A percentile compares a stretch with the other conserved stretches of the same genome.
Evolutionary conservation across 495 filamentous ascomycete species (phyloP).

Genomic region (Trichoderma asperelloides): DNA sequence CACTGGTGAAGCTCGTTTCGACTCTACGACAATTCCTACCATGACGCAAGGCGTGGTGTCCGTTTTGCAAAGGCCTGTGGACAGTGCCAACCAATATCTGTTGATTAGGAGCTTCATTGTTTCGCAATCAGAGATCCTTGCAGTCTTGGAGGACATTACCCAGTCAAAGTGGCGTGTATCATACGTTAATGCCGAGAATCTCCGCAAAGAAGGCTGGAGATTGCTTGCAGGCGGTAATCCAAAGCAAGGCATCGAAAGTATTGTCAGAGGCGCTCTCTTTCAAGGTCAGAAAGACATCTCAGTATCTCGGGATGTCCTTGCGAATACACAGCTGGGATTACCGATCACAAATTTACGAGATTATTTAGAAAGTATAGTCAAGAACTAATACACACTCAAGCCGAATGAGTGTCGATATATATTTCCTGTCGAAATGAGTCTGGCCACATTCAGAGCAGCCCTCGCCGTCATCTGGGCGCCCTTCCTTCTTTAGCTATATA

Average conservation of each 20-base stretch:
- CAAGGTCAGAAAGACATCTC: not conserved
- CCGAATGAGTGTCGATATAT: not conserved
- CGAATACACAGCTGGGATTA: not conserved
- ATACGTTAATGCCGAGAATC: not conserved
- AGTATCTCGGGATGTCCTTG: not conserved
- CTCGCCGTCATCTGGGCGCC: too few species aligned
- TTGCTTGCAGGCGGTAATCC: not conserved
- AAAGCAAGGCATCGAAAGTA: not conserved
- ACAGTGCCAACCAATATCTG: not conserved
- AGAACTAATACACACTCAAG: not conserved
- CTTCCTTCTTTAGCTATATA: too few species aligned
- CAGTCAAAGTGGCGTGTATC: not conserved
- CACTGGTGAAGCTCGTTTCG: not conserved
- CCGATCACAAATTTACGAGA: not conserved
- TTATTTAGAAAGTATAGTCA: not conserved
- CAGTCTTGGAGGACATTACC: not conserved
- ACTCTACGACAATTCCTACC: not conserved
- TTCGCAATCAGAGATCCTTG: not conserved
- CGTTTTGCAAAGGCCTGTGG: not conserved
- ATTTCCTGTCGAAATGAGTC: not conserved
- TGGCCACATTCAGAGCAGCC: not conserved
- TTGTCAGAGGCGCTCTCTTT: not conserved
- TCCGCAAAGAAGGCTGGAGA: not conserved
- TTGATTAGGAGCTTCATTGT: not conserved
- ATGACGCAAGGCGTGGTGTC: not conserved